These are phyloP conservation scores for Martensiomyces pterosporus DNA, from an alignment of 192 early-diverging fungal species.

Conservation along the genomic window DNA sequence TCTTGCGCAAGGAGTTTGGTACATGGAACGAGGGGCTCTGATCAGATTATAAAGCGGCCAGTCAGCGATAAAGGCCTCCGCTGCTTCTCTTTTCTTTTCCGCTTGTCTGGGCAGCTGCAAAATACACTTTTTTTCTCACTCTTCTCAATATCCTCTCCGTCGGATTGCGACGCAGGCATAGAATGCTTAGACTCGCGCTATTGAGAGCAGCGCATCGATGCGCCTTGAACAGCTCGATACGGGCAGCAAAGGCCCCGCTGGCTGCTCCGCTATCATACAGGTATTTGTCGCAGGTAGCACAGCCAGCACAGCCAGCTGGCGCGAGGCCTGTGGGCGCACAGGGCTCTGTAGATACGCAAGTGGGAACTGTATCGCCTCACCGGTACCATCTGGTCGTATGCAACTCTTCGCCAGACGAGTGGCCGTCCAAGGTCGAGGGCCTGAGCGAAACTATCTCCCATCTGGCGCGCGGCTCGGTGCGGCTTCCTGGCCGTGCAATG, in stretches of 20 bases:
- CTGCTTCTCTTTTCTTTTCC: slow-evolving; percentile 8
- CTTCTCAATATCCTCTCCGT: not conserved
- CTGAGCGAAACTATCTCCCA: slow-evolving; percentile 33
- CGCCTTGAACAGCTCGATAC: too few species aligned
- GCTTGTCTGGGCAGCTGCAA: too few species aligned
- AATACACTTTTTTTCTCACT: not conserved
- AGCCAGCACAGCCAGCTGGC: not conserved
- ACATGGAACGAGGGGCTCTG: slow-evolving; percentile 3
- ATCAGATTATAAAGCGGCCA: too few species aligned
- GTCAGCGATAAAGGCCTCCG: not conserved
- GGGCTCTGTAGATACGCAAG: slow-evolving; percentile 13
- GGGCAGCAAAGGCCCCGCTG: too few species aligned
- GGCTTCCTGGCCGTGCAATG: slow-evolving; percentile 40
- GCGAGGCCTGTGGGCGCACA: too few species aligned
- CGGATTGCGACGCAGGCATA: too few species aligned
- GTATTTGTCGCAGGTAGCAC: too few species aligned
- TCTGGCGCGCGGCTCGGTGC: slow-evolving; percentile 29
- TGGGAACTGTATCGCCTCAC: slow-evolving; percentile 36
- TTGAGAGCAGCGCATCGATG: too few species aligned
- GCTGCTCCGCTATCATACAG: too few species aligned
- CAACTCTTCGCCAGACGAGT: slow-evolving; percentile 36
- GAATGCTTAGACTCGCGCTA: too few species aligned
- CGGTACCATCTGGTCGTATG: slow-evolving; percentile 42
- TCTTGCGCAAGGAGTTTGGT: slow-evolving; percentile 29
- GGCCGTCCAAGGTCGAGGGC: slow-evolving; percentile 43